Evolutionary conservation across 164 flowering plant genomes (phyloP), one percentile per base, ranked within the genome.

Genomic region (Amborella trichopoda): DNA sequence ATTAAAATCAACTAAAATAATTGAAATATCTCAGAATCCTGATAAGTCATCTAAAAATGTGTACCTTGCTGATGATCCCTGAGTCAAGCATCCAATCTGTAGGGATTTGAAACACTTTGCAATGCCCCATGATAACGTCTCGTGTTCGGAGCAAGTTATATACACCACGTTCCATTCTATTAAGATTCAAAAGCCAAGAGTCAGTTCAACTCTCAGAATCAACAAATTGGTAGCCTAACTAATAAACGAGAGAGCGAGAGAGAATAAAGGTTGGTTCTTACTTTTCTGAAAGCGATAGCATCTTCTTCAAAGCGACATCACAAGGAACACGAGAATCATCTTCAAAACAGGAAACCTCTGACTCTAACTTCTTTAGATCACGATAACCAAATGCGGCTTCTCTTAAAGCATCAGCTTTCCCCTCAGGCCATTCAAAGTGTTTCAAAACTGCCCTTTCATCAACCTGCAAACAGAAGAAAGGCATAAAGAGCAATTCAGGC

Each of bases 391-490:
- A 90, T 59, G 97, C 95, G 44, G 91, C 95, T 72, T 90, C 97
- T 49, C 97, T 53, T 54, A 90, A 75, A 43, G 84, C 75, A 53
- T 90, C 97, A 10, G 94, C 91, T 55, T 83, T 90, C 67, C 72
- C 78, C 68, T 90, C 97, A 25, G 97, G 97, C 95, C 97, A 90
- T 22, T 86, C 76, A 26, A 90, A 90, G 69, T 90, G 95, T 70
- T 86, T 90, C 20, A 90, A 62, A 28, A 90, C 97, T 38, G 97
- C 97, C 60, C 94, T 81, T 52, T 90, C 98, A 64, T 90, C 98
- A 63, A 90, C 98, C 98, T 90, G 47, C 42, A 11, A 52, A 32
- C 19, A 53, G 19, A 59, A 3, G 26, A n/a, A 54, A 61, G 43
- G n/a, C n/a, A n/a, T n/a, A n/a, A n/a, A n/a, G n/a, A n/a, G n/a